Base-by-base conservation (phyloP, 2,329 filamentous ascomycete species). In the Neonectria hederae region DNA sequence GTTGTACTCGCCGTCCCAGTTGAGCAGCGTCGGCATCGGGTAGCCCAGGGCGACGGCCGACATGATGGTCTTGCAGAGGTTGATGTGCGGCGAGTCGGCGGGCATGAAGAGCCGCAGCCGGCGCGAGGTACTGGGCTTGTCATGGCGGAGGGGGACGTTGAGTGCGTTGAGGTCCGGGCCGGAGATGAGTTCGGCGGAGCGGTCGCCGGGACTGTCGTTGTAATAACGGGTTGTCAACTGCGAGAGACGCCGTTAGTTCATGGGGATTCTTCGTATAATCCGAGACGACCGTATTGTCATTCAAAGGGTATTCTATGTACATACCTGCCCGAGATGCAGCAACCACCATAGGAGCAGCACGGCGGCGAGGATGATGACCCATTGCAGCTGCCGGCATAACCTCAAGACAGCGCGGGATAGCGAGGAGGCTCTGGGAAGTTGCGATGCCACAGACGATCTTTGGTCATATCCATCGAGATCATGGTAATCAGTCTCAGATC, bases 11-110 rank as follows among this genome's bases (percentile, higher is more conserved):
- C 76, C 71, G 4, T 74, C 59, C 79, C 79, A 81, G 72, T 80
- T 80, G 1, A 81, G 65, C 4, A 80, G 67, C 1, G 72, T 76
- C 0, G 79, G 79, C 32, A 76, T 68, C 0, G 79, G 78, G n/a
- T 80, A 81, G 1, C 79, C 79, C 7, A 78, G 70, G 2, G 76
- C 78, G 17, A 80, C 72, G 10, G 76, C 76, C 1, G 77, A 80
- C 76, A 79, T 79, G 60, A 78, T 68, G 26, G 76, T 74, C 55
- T 79, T 81, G 76, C 78, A 81, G 11, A 80, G 74, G 56, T 78
- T 79, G 35, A 80, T 72, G 55, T 75, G 69, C 4, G 79, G 76
- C 2, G 72, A 74, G 56, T 80, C 77, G 11, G 78, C 78, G 2
- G 77, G 74, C 77, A 80, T 78, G 66, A 81, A 80, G 55, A 80